Percentiles rank a stretch among this genome's conserved stretches.
These are phyloP conservation scores for Candida arabinofermentans DNA, from an alignment of 805 yeast genomes.

Conservation along the genomic window DNA sequence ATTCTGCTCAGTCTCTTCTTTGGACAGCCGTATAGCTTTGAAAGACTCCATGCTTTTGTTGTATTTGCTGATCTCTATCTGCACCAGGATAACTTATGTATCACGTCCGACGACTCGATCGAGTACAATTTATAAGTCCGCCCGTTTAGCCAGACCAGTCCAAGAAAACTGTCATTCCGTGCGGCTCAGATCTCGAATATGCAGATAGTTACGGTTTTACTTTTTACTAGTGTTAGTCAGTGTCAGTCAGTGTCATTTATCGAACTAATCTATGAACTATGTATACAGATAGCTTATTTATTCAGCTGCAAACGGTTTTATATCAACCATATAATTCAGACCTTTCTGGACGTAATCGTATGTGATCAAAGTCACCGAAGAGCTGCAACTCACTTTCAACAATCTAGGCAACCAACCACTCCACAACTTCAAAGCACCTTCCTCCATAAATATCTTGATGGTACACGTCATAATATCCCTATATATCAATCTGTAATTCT, in stretches of 20 bases:
- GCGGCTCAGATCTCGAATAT: no score
- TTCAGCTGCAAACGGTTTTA: conserved; percentile 29
- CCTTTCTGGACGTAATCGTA: conserved; percentile 54
- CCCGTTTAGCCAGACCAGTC: no score
- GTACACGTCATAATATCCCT: conserved; percentile 58
- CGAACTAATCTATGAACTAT: not conserved
- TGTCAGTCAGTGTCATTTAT: no score
- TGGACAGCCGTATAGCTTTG: not conserved
- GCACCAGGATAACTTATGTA: no score
- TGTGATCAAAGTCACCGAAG: conserved; percentile 63
- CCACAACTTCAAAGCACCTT: conserved; percentile 47
- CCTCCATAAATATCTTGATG: conserved; percentile 44
- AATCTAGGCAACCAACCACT: conserved; percentile 64
- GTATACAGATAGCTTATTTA: not conserved
- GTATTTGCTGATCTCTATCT: no score
- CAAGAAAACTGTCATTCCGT: no score
- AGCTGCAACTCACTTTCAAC: conserved; percentile 64
- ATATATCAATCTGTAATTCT: conserved; percentile 55
- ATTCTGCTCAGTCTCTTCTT: not conserved
- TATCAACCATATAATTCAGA: conserved; percentile 26
- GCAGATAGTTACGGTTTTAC: no score
- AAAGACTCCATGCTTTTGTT: not conserved
- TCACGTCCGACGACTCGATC: no score
- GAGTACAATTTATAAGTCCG: no score
- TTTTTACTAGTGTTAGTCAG: no score